phyloP scores from a whole-genome alignment of 208 protist genomes.

The Trypanosoma brucei region DNA sequence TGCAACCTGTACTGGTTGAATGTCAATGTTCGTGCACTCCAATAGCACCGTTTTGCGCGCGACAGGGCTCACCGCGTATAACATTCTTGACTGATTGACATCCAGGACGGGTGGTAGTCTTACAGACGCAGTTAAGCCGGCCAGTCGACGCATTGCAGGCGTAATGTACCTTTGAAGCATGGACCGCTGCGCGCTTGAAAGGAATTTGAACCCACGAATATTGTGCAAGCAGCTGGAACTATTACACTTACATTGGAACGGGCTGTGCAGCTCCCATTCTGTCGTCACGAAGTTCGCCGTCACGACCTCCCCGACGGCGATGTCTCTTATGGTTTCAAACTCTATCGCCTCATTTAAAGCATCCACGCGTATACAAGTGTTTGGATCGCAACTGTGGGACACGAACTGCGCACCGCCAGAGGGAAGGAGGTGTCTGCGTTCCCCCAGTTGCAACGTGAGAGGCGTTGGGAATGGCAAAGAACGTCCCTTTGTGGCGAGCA shows the following conservation, averaged over 20 bases:
- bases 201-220: constrained; percentile 78
- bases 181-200: constrained; percentile 43
- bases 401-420: constrained; percentile 68
- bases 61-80: constrained; percentile 26
- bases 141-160: constrained; percentile 52
- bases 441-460: constrained; percentile 63
- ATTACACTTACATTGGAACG: constrained; percentile 73
- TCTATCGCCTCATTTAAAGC: constrained; percentile 60
- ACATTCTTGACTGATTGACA: constrained; percentile 23
- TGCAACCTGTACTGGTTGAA: constrained; percentile 64
- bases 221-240: constrained; percentile 47
- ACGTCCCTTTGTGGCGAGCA: constrained; percentile 56
- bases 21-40: constrained; percentile 60
- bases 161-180: constrained; percentile 40
- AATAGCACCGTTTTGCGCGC: constrained; percentile 49
- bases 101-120: constrained; percentile 39
- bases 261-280: constrained; percentile 75
- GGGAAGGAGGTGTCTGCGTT: constrained; percentile 68
- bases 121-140: constrained; percentile 30
- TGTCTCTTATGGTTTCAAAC: constrained; percentile 69
- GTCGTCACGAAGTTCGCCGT: constrained; percentile 81
- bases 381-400: constrained; percentile 82
- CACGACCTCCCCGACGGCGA: constrained; percentile 54
- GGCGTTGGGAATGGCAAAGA: constrained; percentile 63
- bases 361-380: constrained; percentile 62